Base-by-base conservation (phyloP, 345 rosid species). In the Erucastrum elatum region DNA sequence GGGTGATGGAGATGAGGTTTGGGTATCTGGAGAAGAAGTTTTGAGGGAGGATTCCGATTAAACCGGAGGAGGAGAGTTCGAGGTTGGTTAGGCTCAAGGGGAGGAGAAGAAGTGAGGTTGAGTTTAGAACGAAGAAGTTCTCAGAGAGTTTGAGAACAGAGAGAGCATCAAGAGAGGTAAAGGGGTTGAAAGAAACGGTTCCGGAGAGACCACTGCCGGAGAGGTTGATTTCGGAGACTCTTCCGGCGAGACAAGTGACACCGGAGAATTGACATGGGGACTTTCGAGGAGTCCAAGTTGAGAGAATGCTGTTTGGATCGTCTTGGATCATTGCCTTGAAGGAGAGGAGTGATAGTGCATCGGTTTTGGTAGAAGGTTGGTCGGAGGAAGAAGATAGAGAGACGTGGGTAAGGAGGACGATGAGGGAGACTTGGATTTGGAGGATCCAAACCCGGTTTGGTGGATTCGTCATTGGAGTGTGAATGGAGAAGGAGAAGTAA, bases 251-350 rank as follows among this genome's bases (percentile, higher is more conserved):
- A 86, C 98, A 94, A 44, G 91, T 84, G 65, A 92, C 85, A 53
- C 98, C 98, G 75, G 86, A 84, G 86, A 90, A 94, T 72, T 65
- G 66, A 80, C 98, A 92, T 25, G 93, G 93, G 27, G 77, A 84
- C 62, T 77, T 85, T 11, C 77, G 64, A 8, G 84, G 83, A 56
- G 81, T 16, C 98, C 98, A 94, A 0, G 80, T 82, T 5, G 91
- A 88, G 11, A 94, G 80, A 51, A 77, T 87, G 75, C 85, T 86
- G 65, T 84, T 86, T 0, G 93, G 93, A 86, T 92, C 98, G 5
- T 84, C 80, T 55, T 84, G 85, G 66, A 94, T 80, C 90, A 87
- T 83, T 66, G 84, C 82, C 84, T 89, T 90, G 93, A 94, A 94
- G 49, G 75, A 68, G 56, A 94, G 80, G 27, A 94, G 88, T 9